Base-by-base conservation (phyloP, 2,329 filamentous ascomycete genomes). In the Penicillium sp. region DNA sequence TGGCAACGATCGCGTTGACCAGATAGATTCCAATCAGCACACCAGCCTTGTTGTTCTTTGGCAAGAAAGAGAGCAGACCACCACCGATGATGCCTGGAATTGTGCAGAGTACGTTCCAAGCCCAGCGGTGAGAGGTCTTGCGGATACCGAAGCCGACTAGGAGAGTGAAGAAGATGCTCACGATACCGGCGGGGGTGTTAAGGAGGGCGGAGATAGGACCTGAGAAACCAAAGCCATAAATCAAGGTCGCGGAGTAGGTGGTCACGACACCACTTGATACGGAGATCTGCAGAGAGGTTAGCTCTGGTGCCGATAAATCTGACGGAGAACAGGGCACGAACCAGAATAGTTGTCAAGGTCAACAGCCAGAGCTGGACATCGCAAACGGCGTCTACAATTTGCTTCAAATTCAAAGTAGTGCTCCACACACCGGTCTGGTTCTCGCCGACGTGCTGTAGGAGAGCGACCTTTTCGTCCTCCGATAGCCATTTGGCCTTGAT, bases 401-500 rank as follows among this genome's bases (percentile, higher is more conserved):
- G 83, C 13, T 76, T 70, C 3, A 69, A 49, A 59, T 85, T 83
- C 67, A 85, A 78, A 42, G 78, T 75, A 53, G 82, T 81, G 68
- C 82, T 84, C 65, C 83, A 80, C 2, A 85, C 80, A 2, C 83
- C 84, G 0, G 82, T 85, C 61, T 84, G 80, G 42, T 84, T 83
- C 35, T 75, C 75, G 2, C 80, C 74, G 0, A 85, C 75, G 1
- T 83, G 77, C 53, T 81, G 76, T 22, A 81, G 63, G 10, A 73
- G 71, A 4, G 65, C 77, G 24, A 79, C 72, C 58, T 80, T 77
- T 53, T 82, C 78, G 9, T 66, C 68, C 3, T 77, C 72, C 17
- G 69, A 67, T 24, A 73, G 50, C 68, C 68, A 71, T 5, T 61
- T 53, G 8, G 83, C 80, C 47, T 78, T 75, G 66, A 84, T 81